phyloP scores from a whole-genome alignment of 495 filamentous ascomycete genomes.

The Podospora sp. region DNA sequence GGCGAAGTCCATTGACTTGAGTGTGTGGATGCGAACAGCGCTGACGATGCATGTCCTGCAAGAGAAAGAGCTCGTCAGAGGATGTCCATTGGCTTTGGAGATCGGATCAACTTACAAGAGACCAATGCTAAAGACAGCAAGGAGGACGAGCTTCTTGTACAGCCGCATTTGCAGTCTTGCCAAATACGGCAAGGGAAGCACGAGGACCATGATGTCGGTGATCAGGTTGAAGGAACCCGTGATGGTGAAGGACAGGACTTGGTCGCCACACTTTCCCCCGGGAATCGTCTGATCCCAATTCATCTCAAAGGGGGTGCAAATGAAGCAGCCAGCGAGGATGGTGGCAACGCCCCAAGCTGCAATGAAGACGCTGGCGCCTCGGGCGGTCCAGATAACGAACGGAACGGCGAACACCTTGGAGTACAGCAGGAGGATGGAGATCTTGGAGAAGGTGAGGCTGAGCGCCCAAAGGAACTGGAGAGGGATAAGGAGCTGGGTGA shows the following conservation, averaged over 20 bases:
- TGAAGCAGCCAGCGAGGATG: constrained; percentile 30
- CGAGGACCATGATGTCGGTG: constrained; percentile 33
- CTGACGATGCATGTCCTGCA: constrained; percentile 33
- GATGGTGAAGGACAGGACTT: constrained; percentile 30
- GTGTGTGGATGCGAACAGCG: constrained; percentile 27
- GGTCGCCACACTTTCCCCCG: constrained; percentile 31
- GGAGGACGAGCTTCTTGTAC: constrained; percentile 29
- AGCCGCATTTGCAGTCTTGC: constrained; percentile 27
- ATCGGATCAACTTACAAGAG: constrained; percentile 30
- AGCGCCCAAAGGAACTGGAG: constrained; percentile 24
- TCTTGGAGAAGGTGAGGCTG: constrained; percentile 32
- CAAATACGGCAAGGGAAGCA: constrained; percentile 36
- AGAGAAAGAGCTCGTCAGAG: not conserved
- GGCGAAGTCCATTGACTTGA: constrained; percentile 30
- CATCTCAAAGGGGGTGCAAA: constrained; percentile 32
- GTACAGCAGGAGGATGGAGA: constrained; percentile 34
- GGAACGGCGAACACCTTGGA: constrained; percentile 31
- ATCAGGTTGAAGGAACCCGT: constrained; percentile 35
- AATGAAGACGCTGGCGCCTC: constrained; percentile 29
- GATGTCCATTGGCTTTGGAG: not conserved
- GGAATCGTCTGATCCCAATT: constrained; percentile 36
- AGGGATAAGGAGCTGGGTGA: constrained; percentile 27
- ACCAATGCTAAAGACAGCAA: constrained; percentile 32
- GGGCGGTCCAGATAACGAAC: constrained; percentile 28
- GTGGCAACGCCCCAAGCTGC: constrained; percentile 30